Conservation (phyloP, 345 rosid species). For the Xanthoceras sorbifolium region DNA sequence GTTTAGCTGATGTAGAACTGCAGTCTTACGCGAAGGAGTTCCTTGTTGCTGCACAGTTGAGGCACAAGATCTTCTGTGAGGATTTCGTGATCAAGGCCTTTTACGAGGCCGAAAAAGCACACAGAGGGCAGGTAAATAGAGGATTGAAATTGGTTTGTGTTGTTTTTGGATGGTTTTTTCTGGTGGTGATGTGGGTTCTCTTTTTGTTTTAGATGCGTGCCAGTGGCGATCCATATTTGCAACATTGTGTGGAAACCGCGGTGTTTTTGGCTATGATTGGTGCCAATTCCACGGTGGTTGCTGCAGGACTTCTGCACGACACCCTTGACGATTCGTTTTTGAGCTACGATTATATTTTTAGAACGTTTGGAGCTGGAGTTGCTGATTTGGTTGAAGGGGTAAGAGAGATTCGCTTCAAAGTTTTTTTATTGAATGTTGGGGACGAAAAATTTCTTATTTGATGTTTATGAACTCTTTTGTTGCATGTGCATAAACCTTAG, state of each 20-base stretch:
- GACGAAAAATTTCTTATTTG: too few species aligned
- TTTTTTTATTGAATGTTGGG: not conserved
- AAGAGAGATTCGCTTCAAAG: too few species aligned
- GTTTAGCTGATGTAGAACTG: constrained; percentile 35
- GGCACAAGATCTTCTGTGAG: constrained; percentile 67
- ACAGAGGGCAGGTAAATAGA: constrained; percentile 90
- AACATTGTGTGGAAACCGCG: constrained; percentile 96
- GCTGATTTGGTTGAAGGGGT: constrained; percentile 98
- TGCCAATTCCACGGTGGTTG: constrained; percentile 78
- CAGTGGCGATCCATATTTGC: constrained; percentile 90
- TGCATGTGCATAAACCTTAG: not conserved
- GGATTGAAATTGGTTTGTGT: not conserved
- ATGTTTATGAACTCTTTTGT: too few species aligned
- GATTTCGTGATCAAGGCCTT: constrained; percentile 77
- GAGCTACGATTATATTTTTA: constrained; percentile 61
- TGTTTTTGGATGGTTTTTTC: constrained; percentile 5
- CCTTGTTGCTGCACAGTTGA: constrained; percentile 63
- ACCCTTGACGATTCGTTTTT: constrained; percentile 82
- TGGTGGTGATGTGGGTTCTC: constrained; percentile 25
- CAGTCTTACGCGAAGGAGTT: constrained; percentile 69
- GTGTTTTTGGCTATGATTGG: constrained; percentile 75
- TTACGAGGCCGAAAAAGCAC: constrained; percentile 88
- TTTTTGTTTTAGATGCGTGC: constrained; percentile 78
- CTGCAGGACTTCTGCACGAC: constrained; percentile 95
- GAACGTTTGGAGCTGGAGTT: constrained; percentile 81